phyloP scores from a whole-genome alignment of 768 basidiomycete genomes.

The Sporobolomyces phaffii region DNA sequence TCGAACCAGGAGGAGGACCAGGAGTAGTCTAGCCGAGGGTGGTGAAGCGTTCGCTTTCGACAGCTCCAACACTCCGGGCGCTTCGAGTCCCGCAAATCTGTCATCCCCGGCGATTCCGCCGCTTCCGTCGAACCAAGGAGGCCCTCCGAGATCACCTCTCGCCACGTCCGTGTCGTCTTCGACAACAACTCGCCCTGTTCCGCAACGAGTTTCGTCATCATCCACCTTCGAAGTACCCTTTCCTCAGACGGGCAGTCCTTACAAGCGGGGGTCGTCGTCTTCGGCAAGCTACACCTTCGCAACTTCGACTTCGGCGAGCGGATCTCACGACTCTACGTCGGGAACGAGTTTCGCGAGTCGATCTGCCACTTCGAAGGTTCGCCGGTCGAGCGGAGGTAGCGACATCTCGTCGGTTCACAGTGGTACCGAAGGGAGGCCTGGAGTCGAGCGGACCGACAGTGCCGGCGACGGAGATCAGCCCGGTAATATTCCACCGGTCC shows the following conservation, averaged over 20 bases:
- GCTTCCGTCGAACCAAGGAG: neutral
- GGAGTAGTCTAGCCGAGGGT: conserved; percentile 23
- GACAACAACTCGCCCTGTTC: conserved; percentile 11
- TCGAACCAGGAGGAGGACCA: conserved; percentile 11
- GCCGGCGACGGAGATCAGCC: conserved; percentile 53
- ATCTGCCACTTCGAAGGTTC: conserved; percentile 62
- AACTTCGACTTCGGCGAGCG: conserved; percentile 53
- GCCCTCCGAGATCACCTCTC: conserved; percentile 5
- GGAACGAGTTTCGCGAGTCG: conserved; percentile 69
- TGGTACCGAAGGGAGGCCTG: conserved; percentile 54
- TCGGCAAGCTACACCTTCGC: conserved; percentile 76
- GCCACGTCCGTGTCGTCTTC: conserved; percentile 1
- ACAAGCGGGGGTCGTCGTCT: conserved; percentile 81
- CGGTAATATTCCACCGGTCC: conserved; percentile 77
- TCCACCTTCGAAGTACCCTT: conserved; percentile 14
- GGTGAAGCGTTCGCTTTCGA: neutral
- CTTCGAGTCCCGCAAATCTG: neutral
- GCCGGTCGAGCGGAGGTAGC: conserved; percentile 78
- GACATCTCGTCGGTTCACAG: conserved; percentile 73
- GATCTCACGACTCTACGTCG: conserved; percentile 79
- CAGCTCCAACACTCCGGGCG: neutral
- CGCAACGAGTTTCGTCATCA: neutral
- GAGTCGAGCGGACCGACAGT: conserved; percentile 56
- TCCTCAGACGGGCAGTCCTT: conserved; percentile 16
- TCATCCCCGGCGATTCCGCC: neutral